Evolutionary conservation across 164 flowering plant genomes (phyloP).

Genomic region (Vitis riparia): DNA sequence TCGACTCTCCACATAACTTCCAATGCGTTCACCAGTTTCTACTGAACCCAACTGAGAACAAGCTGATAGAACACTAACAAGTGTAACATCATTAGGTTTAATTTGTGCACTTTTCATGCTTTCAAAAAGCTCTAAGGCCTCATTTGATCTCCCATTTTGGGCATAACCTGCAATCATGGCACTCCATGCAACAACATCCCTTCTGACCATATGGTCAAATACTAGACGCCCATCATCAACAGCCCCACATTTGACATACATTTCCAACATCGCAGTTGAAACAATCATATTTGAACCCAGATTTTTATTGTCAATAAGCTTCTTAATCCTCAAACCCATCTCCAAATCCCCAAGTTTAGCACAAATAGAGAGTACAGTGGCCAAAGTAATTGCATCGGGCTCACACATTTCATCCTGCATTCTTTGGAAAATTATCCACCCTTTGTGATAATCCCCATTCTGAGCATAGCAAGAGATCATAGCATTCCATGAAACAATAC

Average conservation of each 20-base stretch:
- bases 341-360: constrained; percentile 40
- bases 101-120: not conserved
- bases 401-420: constrained; percentile 19
- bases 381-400: constrained; percentile 45
- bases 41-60: constrained; percentile 47
- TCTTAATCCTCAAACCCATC: constrained; percentile 14
- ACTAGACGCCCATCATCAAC: constrained; percentile 43
- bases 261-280: constrained; percentile 45
- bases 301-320: constrained; percentile 32
- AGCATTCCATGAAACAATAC: constrained; percentile 33
- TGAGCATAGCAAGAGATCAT: constrained; percentile 51
- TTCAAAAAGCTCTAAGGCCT: constrained; percentile 43
- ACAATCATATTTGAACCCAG: constrained; percentile 33
- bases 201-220: constrained; percentile 40
- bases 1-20: constrained; percentile 31
- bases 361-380: constrained; percentile 44
- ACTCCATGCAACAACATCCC: constrained; percentile 54
- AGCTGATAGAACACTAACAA: constrained; percentile 47
- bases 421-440: constrained; percentile 33
- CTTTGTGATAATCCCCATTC: constrained; percentile 36
- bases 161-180: constrained; percentile 54
- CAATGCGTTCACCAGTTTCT: constrained; percentile 40
- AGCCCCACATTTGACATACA: constrained; percentile 54
- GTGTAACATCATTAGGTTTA: constrained; percentile 44
- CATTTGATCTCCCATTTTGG: constrained; percentile 49